Base-by-base conservation (phyloP, 177 flowering plant species). In the Vitis hybrid region DNA sequence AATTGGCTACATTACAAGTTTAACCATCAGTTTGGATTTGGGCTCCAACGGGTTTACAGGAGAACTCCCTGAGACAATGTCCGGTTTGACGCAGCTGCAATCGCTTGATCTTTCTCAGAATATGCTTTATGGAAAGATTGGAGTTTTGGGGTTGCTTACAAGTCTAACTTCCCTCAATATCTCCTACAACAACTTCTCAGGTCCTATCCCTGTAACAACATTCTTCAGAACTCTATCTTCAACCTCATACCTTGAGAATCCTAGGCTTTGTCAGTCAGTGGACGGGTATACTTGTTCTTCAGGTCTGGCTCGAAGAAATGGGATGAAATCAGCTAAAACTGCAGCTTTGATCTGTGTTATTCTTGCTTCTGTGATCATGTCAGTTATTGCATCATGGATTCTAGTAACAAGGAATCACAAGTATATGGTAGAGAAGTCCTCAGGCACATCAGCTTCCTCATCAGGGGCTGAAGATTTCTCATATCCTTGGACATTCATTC, bases 401-500 rank as follows among this genome's bases (percentile, higher is more conserved):
- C 45, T 91, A 14, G 68, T 89, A 11, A 72, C 76, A 2, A 63
- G 90, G 31, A 89, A 85, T 70, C 88, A 80, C 3, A 82, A 71
- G 62, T 85, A 82, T 57, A 74, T 77, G 65, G 72, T 79, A 2
- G 87, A 83, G 59, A 91, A 88, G 71, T 76, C 86, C 13, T 74
- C 74, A 7, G 78, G 80, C 53, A 18, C 70, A 51, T 74, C 74
- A 16, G 61, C 72, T 18, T 73, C 85, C 33, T 53, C 89, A 9
- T 66, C 87, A 0, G 79, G 78, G 5, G 81, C 68, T 8, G 99
- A 94, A 58, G 99, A 92, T 76, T 93, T 93, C 82, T 95, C 99
- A 5, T 90, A 87, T 75, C 98, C 99, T 2, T 94, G 99, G 97
- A 90, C 90, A 16, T 92, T 96, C 78, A 94, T 88, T 74, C 99